A percentile compares a stretch with the other conserved stretches of the same genome.
phyloP scores from a whole-genome alignment of 495 filamentous ascomycete genomes.

The Hyaloscypha hepaticicola region DNA sequence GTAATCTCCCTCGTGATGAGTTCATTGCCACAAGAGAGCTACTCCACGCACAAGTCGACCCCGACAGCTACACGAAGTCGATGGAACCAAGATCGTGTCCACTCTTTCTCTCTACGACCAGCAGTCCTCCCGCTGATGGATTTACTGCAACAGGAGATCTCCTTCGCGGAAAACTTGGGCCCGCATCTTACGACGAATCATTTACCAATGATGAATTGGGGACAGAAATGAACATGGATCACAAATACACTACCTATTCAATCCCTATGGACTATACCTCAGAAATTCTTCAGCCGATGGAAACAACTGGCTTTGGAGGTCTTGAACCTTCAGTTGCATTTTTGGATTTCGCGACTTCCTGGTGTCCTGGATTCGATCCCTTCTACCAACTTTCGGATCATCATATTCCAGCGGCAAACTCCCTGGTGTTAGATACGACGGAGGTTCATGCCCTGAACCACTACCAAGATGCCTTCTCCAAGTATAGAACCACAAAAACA shows the following conservation, averaged over 20 bases:
- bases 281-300: neutral
- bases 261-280: neutral
- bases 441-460: slow-evolving; percentile 11
- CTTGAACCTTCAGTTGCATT: neutral
- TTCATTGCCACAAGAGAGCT: no score
- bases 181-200: neutral
- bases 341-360: neutral
- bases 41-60: neutral
- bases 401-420: slow-evolving; percentile 7
- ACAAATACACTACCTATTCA: neutral
- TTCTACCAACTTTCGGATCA: neutral
- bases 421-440: neutral
- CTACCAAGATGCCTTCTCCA: slow-evolving; percentile 13
- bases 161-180: neutral
- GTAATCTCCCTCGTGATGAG: neutral
- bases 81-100: no score
- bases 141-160: no score
- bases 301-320: neutral
- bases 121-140: neutral
- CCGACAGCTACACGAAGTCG: no score
- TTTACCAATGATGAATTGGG: neutral
- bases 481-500: slow-evolving; percentile 15
- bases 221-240: neutral
- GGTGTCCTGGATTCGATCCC: neutral
- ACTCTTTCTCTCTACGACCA: no score